phyloP scores from a whole-genome alignment of 2,329 filamentous ascomycete genomes.

The Drechslerella coelobrocha region DNA sequence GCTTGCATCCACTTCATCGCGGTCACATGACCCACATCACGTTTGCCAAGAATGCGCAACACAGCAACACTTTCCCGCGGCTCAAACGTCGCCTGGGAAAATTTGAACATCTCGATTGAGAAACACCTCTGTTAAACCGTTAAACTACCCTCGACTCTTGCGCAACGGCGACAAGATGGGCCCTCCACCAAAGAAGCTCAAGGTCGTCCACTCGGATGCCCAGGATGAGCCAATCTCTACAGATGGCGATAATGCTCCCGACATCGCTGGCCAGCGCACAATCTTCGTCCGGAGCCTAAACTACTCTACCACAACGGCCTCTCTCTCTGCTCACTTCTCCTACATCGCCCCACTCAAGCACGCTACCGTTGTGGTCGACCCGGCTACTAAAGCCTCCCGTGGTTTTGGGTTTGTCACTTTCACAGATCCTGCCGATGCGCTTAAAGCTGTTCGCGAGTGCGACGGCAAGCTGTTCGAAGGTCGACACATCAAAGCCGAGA shows the following conservation, averaged over 20 bases:
- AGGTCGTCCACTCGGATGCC: constrained; percentile 26
- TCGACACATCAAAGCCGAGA: constrained; percentile 80
- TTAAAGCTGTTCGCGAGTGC: constrained; percentile 79
- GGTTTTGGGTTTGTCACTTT: constrained; percentile 98
- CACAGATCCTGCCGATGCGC: constrained; percentile 88
- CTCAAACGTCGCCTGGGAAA: constrained; percentile 33
- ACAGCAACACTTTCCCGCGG: too few relatives aligned
- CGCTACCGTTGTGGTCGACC: constrained; percentile 87
- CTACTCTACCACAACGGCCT: constrained; percentile 77
- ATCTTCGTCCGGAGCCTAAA: constrained; percentile 92
- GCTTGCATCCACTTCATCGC: too few relatives aligned
- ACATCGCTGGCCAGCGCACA: constrained; percentile 64
- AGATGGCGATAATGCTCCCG: constrained; percentile 6
- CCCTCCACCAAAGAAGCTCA: constrained; percentile 44
- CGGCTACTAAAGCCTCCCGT: constrained; percentile 82
- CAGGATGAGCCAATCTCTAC: constrained; percentile 17
- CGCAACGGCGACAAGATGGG: constrained; percentile 15
- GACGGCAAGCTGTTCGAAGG: constrained; percentile 80
- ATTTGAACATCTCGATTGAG: constrained; percentile 20
- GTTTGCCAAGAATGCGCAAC: too few relatives aligned
- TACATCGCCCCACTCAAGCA: constrained; percentile 94
- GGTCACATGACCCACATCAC: too few relatives aligned
- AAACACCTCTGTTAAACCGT: constrained; percentile 4
- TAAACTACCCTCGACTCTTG: neutral
- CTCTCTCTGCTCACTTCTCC: constrained; percentile 87